These are phyloP conservation scores for Aphanomyces stellatus DNA, from an alignment of 352 stramenopile species.

Conservation along the genomic window DNA sequence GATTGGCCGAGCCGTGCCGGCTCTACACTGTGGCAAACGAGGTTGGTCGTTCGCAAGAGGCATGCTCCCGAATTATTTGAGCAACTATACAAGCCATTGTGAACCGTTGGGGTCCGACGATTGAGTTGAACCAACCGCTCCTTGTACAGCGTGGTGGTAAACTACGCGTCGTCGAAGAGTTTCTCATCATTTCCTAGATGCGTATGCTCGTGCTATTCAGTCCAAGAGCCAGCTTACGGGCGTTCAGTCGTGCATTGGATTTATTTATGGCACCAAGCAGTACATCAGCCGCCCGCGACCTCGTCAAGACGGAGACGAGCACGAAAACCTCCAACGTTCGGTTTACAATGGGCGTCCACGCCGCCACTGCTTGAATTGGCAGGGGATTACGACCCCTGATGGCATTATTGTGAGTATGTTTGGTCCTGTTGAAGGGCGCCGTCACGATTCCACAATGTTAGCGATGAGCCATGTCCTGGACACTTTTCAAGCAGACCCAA, in stretches of 20 bases:
- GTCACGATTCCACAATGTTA: background rate
- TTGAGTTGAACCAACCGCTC: background rate
- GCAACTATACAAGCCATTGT: background rate
- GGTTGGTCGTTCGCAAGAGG: background rate
- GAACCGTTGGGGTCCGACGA: background rate
- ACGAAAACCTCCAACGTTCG: background rate
- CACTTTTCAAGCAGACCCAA: background rate
- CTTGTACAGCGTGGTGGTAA: background rate
- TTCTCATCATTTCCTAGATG: background rate
- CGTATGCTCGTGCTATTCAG: background rate
- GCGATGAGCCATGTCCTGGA: background rate
- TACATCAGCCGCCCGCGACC: slow-evolving; percentile 2
- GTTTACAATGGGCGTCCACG: slow-evolving; percentile 12
- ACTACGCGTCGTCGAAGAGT: background rate
- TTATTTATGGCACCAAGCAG: slow-evolving; percentile 19
- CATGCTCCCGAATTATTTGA: background rate
- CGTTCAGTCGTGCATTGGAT: slow-evolving; percentile 2
- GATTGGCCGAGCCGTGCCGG: background rate
- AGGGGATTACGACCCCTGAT: background rate
- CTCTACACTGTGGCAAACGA: background rate
- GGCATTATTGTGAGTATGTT: background rate
- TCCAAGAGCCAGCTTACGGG: background rate
- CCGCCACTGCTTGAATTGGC: slow-evolving; percentile 1
- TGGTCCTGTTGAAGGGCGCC: background rate
- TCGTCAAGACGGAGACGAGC: background rate